These are phyloP conservation scores for Fusarium multiceps DNA, from an alignment of 2,329 filamentous ascomycete genomes.

Conservation along the genomic window DNA sequence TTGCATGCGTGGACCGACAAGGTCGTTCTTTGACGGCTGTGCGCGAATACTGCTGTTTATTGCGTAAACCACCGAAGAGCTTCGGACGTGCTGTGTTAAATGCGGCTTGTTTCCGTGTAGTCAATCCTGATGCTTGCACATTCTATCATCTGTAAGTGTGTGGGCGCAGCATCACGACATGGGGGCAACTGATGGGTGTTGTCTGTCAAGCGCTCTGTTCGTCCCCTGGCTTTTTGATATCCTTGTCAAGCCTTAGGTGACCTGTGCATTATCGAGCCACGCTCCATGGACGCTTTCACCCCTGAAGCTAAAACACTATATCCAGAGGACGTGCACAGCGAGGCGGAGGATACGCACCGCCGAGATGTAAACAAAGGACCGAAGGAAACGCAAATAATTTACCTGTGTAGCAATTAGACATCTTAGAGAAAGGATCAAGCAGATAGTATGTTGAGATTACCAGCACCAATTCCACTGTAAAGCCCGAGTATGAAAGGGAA, in stretches of 20 bases:
- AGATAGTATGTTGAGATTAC: neutral
- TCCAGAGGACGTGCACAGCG: slow-evolving; percentile 20
- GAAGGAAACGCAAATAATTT: slow-evolving; percentile 7
- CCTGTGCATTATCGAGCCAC: slow-evolving; percentile 35
- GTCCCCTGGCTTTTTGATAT: slow-evolving; percentile 11
- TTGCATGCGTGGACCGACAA: neutral
- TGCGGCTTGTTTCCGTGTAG: neutral
- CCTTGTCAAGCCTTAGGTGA: slow-evolving; percentile 15
- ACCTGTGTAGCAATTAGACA: neutral
- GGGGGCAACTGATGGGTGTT: slow-evolving; percentile 3
- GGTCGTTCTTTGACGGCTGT: neutral
- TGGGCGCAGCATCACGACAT: slow-evolving; percentile 21
- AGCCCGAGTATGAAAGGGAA: neutral
- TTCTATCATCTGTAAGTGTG: slow-evolving; percentile 4
- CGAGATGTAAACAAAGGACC: slow-evolving; percentile 24
- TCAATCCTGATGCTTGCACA: neutral
- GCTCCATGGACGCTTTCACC: slow-evolving; percentile 9
- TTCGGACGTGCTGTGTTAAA: neutral
- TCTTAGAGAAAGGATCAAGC: neutral
- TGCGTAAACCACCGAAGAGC: neutral
- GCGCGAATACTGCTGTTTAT: neutral
- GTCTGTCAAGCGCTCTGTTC: slow-evolving; percentile 5
- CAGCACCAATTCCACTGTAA: neutral
- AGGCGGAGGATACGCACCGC: slow-evolving; percentile 8
- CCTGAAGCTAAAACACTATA: slow-evolving; percentile 33